Base-by-base conservation (phyloP, 2,329 filamentous ascomycete genomes). In the Xylariaceae sp. region DNA sequence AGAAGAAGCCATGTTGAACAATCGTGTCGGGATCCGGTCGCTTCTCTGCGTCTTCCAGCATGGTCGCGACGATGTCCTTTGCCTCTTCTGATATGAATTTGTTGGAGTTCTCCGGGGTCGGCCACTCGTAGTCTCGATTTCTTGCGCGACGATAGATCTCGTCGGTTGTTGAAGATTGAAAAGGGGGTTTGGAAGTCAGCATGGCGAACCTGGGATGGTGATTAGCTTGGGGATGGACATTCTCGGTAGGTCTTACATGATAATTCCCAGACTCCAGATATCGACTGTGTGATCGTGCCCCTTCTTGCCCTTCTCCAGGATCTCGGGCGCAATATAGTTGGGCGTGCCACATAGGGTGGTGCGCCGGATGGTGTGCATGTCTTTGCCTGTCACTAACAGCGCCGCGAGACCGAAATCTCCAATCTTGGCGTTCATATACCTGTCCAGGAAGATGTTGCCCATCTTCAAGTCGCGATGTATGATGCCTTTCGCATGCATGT, bases 281-380 rank as follows among this genome's bases (percentile, higher is more conserved):
- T 99, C 94, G 2, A 99, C 94, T 79, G 95, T 96, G 72, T 97
- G 92, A 66, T 96, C 94, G 72, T 99, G 94, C 0, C 94, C 94
- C 69, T 93, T 91, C 71, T 90, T 94, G 39, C 89, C 90, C 78
- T 94, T 96, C 71, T 96, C 90, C 55, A 99, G 77, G 62, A 99
- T 96, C 71, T 99, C 94, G 0, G 94, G 94, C 0, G 94, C 94
- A 67, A 99, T 96, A 73, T 99, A 99, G 74, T 99, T 99, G 1
- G 94, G 94, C 3, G 94, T 99, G 60, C 94, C 94, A 68, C 94
- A 99, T 61, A 99, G 85, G 5, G 94, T 99, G 30, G 91, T 97
- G 69, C 95, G 84, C 64, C 94, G 86, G 69, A 86, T 86, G 61
- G 84, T 91, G 74, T 87, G 87, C 82, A 90, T 90, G 70, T 99